A percentile compares a stretch with the other conserved stretches of the same genome.
Evolutionary conservation across 73 alveolate species (phyloP).

Genomic region (Paramecium tetraurelia): DNA sequence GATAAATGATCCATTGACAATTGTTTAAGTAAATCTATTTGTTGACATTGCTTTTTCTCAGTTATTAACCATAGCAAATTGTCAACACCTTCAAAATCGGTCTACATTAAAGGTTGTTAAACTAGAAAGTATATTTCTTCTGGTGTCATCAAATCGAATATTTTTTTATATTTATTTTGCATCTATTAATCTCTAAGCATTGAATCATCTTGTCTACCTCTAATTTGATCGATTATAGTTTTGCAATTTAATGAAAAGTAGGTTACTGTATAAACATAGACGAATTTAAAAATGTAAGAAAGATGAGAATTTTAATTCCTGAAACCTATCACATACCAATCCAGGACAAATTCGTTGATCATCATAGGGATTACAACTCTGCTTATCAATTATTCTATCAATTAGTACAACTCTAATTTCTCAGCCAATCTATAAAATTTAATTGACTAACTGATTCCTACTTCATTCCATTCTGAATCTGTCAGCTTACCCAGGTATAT

Average conservation of each 20-base stretch:
- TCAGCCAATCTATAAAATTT: background rate
- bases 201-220: background rate
- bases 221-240: background rate
- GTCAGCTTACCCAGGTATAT: background rate
- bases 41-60: background rate
- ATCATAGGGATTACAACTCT: conserved; percentile 5
- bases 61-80: background rate
- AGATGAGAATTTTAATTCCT: background rate
- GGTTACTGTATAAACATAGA: conserved; percentile 15
- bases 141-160: background rate
- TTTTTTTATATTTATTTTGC: background rate
- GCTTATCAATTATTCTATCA: background rate
- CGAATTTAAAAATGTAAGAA: background rate
- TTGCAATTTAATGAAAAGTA: background rate
- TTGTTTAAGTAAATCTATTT: conserved; percentile 6
- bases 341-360: background rate
- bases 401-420: background rate
- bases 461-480: background rate
- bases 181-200: background rate
- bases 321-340: background rate
- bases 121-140: conserved; percentile 16
- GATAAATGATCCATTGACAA: background rate
- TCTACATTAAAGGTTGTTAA: background rate
- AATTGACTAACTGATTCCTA: background rate
- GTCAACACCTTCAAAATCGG: conserved; percentile 11